Evolutionary conservation across 495 filamentous ascomycete genomes (phyloP).

Genomic region (Aspergillus indologenus): DNA sequence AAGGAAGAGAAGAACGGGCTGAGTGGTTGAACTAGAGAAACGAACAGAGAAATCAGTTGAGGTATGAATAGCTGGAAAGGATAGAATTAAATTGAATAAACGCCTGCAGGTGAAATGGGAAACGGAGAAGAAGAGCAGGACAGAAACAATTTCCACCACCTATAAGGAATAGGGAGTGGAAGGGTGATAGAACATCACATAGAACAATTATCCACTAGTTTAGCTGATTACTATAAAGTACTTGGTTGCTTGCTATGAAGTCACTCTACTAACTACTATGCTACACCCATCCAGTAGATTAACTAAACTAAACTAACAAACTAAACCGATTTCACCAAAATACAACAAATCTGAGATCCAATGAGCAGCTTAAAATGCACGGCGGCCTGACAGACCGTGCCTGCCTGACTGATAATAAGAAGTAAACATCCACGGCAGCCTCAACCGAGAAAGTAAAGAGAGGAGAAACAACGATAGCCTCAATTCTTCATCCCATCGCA

Average conservation of each 20-base stretch:
- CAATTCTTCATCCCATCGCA: constrained; percentile 8
- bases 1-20: constrained; percentile 1
- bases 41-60: not conserved
- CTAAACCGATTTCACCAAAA: not conserved
- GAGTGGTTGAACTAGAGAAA: not conserved
- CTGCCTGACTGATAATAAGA: constrained; percentile 7
- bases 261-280: not conserved
- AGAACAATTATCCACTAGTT: not conserved
- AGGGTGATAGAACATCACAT: constrained; percentile 2
- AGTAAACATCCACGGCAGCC: not conserved
- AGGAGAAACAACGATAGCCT: no score
- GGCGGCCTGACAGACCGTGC: constrained; percentile 31
- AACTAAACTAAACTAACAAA: not conserved
- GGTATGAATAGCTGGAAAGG: no score
- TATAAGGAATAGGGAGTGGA: not conserved
- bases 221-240: no score
- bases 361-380: constrained; percentile 21
- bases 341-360: not conserved
- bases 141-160: no score
- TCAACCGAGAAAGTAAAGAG: constrained; percentile 11
- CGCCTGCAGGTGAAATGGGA: not conserved
- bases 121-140: no score
- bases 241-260: not conserved
- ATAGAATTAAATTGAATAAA: no score
- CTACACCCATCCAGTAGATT: not conserved